phyloP scores from a whole-genome alignment of 495 filamentous ascomycete species.

The Aspergillus conjunctus region DNA sequence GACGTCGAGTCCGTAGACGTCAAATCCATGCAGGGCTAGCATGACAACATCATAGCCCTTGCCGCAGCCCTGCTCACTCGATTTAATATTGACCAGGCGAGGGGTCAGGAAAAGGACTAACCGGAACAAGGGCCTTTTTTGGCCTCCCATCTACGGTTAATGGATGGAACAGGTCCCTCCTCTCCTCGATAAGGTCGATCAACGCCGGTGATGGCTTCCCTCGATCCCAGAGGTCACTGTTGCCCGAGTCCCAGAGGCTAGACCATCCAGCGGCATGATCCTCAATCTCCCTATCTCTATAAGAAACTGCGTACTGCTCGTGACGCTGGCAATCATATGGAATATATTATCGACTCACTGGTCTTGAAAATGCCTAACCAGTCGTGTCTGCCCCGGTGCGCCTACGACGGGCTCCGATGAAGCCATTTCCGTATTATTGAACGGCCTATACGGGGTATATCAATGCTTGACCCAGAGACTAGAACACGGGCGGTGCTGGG shows the following conservation, averaged over 20 bases:
- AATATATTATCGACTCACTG: background rate
- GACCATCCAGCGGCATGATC: slow-evolving; percentile 38
- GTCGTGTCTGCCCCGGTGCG: background rate
- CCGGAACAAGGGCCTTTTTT: slow-evolving; percentile 45
- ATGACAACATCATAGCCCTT: slow-evolving; percentile 38
- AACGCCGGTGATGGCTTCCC: slow-evolving; percentile 46
- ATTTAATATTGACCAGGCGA: background rate
- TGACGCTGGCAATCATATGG: background rate
- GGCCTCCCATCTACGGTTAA: slow-evolving; percentile 23
- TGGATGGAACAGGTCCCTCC: slow-evolving; percentile 29
- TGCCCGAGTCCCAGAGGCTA: slow-evolving; percentile 39
- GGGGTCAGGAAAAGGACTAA: slow-evolving; percentile 16
- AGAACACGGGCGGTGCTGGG: no score
- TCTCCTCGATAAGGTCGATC: slow-evolving; percentile 42
- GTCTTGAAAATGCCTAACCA: background rate
- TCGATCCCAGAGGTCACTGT: slow-evolving; percentile 45
- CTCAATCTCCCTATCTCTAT: slow-evolving; percentile 13
- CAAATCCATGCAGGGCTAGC: slow-evolving; percentile 36
- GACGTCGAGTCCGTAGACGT: slow-evolving; percentile 32
- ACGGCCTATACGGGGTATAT: no score
- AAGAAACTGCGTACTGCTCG: no score
- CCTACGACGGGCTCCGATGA: background rate
- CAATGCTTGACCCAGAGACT: no score
- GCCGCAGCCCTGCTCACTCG: slow-evolving; percentile 31
- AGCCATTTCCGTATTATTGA: background rate